phyloP scores from a whole-genome alignment of 1,284 basidiomycete genomes.

The Trichosporon ovoides region DNA sequence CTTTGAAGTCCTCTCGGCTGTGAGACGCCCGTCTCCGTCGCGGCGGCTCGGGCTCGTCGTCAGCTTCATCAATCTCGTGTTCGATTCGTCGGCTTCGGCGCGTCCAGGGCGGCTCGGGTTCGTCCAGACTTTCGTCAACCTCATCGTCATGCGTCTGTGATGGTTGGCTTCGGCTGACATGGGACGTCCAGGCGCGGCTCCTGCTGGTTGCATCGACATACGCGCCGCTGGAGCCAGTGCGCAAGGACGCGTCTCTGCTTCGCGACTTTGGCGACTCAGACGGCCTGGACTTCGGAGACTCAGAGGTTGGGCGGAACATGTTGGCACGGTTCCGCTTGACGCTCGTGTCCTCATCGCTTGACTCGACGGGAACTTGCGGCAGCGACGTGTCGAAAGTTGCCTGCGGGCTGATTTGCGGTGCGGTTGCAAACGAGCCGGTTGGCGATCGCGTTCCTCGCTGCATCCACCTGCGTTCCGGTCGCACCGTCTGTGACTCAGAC shows the following conservation, averaged over 20 bases:
- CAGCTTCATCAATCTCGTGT: not conserved
- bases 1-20: not conserved
- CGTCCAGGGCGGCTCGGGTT: not conserved
- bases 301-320: not conserved
- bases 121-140: not conserved
- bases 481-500: not conserved
- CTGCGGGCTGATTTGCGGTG: not conserved
- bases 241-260: too few relatives aligned
- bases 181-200: not conserved
- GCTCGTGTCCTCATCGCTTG: not conserved
- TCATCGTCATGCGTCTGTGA: constrained; percentile 3
- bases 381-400: constrained; percentile 17
- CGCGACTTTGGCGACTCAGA: constrained; percentile 19
- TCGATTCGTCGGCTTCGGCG: not conserved
- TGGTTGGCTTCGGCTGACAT: not conserved
- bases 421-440: not conserved
- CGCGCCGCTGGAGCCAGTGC: too few relatives aligned
- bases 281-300: constrained; percentile 17
- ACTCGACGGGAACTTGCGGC: constrained; percentile 25
- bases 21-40: not conserved
- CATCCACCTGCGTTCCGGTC: not conserved
- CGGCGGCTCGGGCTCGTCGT: not conserved
- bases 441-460: constrained; percentile 1
- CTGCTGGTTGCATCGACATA: not conserved
- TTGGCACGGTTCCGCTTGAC: not conserved